Evolutionary conservation across 2,329 filamentous ascomycete species (phyloP), one percentile per base, ranked within the genome.

Genomic region (Orbilia quercus): DNA sequence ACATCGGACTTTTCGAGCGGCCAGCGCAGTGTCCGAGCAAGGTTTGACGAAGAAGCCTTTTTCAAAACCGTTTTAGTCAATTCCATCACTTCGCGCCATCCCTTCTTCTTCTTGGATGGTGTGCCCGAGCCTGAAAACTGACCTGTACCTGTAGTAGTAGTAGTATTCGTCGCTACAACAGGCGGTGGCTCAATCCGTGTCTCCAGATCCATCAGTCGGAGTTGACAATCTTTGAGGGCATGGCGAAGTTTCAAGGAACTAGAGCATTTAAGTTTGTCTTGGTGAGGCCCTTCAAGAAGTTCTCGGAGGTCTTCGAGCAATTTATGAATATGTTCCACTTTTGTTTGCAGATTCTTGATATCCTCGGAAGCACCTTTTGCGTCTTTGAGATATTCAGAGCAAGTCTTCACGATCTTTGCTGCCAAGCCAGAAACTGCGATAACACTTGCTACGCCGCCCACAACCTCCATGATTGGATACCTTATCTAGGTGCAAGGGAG

Each of bases 391-490:
- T 58, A 66, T 25, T 20, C 16, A 7, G 2, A 18, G 42, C 28
- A 51, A 18, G 58, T 36, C 34, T 58, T 58, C 7, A 28, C 25
- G 18, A 58, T 16, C 42, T 55, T 48, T 1, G 14, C 62, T 6
- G 62, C 20, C 3, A 66, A 38, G 23, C 58, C 36, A 11, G 50
- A 7, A 16, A 58, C 44, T n/a, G 62, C 62, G 7, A 66, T 66
- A n/a, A 58, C 31, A 16, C 51, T 66, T 18, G 62, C 51, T 7
- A 47, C 62, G 9, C 22, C 51, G 31, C 62, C 62, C 2, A 58
- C 44, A 2, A 47, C 62, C 31, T 66, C 62, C 62, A 66, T 66
- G 18, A 12, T 45, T 1, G 16, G 31, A 1, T 44, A 44, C 31
- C n/a, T n/a, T n/a, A n/a, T n/a, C n/a, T n/a, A n/a, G n/a, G n/a